A percentile compares a stretch with the other conserved stretches of the same genome.
phyloP scores from a whole-genome alignment of 202 grass and related monocot genomes.

The Musa balbisiana region DNA sequence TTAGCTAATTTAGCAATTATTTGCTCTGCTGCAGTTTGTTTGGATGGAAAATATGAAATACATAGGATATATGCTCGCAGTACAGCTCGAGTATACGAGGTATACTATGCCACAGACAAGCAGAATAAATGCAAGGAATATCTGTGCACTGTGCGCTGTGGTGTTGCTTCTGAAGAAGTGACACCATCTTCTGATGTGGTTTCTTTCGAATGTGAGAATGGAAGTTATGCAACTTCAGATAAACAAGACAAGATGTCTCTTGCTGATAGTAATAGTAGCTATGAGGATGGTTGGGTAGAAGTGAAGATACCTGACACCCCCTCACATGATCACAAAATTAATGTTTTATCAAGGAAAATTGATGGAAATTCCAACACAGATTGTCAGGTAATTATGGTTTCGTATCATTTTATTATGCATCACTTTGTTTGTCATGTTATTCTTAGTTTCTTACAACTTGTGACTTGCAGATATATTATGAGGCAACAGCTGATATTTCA shows the following conservation, averaged over 20 bases:
- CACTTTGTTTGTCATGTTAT: conserved; percentile 19
- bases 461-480: conserved; percentile 57
- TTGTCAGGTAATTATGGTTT: conserved; percentile 38
- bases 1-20: background rate
- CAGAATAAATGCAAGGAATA: conserved; percentile 51
- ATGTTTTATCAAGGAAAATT: conserved; percentile 28
- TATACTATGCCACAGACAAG: conserved; percentile 56
- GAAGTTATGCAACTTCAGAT: conserved; percentile 24
- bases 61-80: conserved; percentile 70
- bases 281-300: conserved; percentile 12
- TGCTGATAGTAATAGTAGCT: conserved; percentile 40
- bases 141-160: conserved; percentile 81
- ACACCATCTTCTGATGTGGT: conserved; percentile 27
- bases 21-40: conserved; percentile 41
- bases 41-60: conserved; percentile 63
- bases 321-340: conserved; percentile 11
- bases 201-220: conserved; percentile 30
- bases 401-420: background rate
- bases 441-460: conserved; percentile 6
- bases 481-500: conserved; percentile 94
- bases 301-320: conserved; percentile 47
- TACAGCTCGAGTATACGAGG: conserved; percentile 74
- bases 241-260: conserved; percentile 42
- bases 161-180: conserved; percentile 34
- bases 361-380: conserved; percentile 27